Evolutionary conservation across 805 yeast species (phyloP), one percentile per base, ranked within the genome.

Genomic region (Lachancea fermentati): DNA sequence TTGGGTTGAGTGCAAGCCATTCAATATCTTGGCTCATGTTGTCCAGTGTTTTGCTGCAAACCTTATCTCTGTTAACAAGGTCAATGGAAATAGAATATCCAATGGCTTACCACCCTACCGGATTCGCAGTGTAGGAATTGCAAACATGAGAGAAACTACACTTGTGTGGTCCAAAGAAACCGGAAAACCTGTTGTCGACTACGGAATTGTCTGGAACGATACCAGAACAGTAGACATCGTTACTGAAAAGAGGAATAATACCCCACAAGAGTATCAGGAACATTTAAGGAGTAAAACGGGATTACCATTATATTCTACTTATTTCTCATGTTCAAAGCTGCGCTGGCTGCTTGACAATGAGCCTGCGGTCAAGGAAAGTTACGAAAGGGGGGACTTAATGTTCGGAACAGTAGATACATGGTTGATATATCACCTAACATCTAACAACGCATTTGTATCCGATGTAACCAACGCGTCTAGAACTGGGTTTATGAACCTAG

Each of bases 71-170:
- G 66, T 82, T 51, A 72, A 81, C 45, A 69, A 68, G 41, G 59
- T 78, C 50, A 81, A 82, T 63, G 66, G 71, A 47, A 75, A 76
- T 43, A 55, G 68, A 51, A 48, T 55, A 30, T 49, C 60, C 3
- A 66, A 71, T 35, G 65, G 70, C 32, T 62, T 69, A 43, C 62
- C 76, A 51, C 70, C 81, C 58, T 81, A 76, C 59, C 72, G 70
- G 50, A 79, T 89, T 43, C 75, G 70, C 43, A 79, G 85, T 34
- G 73, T 89, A 51, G 97, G 97, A 18, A 77, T 89, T 50, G 93
- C 97, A 38, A 91, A 88, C 65, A 94, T 91, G 93, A 77, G 97
- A 59, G 97, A 89, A 66, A 89, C 97, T 32, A 82, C 95, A 19
- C 73, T 83, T 39, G 79, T 89, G 36, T 89, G 96, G 96, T 81